Evolutionary conservation across 441 rosid species (phyloP).

Genomic region (Populus trichocarpa): DNA sequence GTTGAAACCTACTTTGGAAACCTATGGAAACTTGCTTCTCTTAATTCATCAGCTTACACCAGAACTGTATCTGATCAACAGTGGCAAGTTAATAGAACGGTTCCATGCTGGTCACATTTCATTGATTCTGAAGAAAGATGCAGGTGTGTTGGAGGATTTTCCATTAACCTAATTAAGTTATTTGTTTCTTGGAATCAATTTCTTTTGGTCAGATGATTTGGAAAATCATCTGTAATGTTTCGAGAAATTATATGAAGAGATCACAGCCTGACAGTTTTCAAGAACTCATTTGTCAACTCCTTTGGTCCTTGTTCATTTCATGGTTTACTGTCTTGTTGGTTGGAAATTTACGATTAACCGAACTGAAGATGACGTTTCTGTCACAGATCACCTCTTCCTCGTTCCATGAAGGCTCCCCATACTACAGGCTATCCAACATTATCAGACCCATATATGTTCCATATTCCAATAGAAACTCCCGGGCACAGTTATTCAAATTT

Average conservation of each 20-base stretch:
- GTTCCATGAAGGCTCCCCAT: constrained; percentile 47
- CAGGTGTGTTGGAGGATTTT: constrained; percentile 32
- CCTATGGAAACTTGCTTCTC: constrained; percentile 66
- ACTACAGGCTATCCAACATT: constrained; percentile 60
- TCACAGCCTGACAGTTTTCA: too few relatives aligned
- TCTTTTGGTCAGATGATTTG: neutral
- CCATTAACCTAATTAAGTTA: neutral
- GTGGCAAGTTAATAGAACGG: constrained; percentile 71
- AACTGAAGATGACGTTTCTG: neutral
- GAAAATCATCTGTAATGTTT: neutral
- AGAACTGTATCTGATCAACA: constrained; percentile 52
- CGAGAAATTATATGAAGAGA: neutral
- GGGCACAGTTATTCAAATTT: constrained; percentile 30
- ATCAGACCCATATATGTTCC: constrained; percentile 57
- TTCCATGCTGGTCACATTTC: constrained; percentile 97
- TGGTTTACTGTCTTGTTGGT: neutral
- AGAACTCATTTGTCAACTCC: neutral
- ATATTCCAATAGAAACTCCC: constrained; percentile 40
- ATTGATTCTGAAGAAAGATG: constrained; percentile 47
- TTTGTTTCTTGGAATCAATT: neutral
- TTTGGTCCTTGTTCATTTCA: neutral
- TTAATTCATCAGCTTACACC: constrained; percentile 51
- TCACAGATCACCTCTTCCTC: constrained; percentile 69
- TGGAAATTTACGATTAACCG: neutral
- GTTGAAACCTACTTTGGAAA: constrained; percentile 59